These are phyloP conservation scores for Hyaloperonospora brassicae DNA, from an alignment of 352 stramenopile species.

Conservation along the genomic window DNA sequence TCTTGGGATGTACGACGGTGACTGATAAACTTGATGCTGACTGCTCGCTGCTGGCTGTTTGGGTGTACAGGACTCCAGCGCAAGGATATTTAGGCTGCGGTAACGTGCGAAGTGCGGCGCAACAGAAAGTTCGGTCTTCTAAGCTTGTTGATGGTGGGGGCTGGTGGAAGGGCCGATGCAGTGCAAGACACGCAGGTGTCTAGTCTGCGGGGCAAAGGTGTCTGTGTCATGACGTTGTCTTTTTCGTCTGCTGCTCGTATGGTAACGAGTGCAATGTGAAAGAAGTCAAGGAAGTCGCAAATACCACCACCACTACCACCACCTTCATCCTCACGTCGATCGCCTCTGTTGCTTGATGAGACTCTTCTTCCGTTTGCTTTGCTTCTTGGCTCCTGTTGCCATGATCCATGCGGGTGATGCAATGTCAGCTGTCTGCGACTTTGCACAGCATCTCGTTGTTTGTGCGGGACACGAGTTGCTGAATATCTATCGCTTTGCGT, in stretches of 20 bases:
- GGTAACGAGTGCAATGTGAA: slow-evolving; percentile 7
- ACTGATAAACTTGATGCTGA: neutral
- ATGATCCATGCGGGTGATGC: too few relatives aligned
- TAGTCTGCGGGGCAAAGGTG: slow-evolving; percentile 14
- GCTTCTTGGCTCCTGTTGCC: slow-evolving; percentile 2
- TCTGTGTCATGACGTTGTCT: slow-evolving; percentile 15
- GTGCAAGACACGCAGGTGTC: slow-evolving; percentile 16
- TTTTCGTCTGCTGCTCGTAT: slow-evolving; percentile 4
- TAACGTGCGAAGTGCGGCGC: slow-evolving; percentile 39
- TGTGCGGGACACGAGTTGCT: too few relatives aligned
- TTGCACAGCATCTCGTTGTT: too few relatives aligned
- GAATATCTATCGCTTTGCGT: too few relatives aligned
- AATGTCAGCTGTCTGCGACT: too few relatives aligned
- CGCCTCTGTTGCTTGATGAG: slow-evolving; percentile 6
- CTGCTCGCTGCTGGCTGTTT: neutral
- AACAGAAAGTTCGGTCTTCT: slow-evolving; percentile 81
- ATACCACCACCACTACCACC: slow-evolving; percentile 23
- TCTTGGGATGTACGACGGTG: neutral
- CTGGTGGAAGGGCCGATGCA: slow-evolving; percentile 23
- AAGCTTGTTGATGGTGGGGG: slow-evolving; percentile 28
- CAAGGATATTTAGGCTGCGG: slow-evolving; percentile 86
- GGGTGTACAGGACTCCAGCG: slow-evolving; percentile 68
- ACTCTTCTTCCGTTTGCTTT: slow-evolving; percentile 2
- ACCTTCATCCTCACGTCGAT: slow-evolving; percentile 23
- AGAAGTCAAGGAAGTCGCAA: slow-evolving; percentile 15